Evolutionary conservation across 1,139 yeast genomes (phyloP), one percentile per base, ranked within the genome.

Genomic region (Geotrichum macrosporum): DNA sequence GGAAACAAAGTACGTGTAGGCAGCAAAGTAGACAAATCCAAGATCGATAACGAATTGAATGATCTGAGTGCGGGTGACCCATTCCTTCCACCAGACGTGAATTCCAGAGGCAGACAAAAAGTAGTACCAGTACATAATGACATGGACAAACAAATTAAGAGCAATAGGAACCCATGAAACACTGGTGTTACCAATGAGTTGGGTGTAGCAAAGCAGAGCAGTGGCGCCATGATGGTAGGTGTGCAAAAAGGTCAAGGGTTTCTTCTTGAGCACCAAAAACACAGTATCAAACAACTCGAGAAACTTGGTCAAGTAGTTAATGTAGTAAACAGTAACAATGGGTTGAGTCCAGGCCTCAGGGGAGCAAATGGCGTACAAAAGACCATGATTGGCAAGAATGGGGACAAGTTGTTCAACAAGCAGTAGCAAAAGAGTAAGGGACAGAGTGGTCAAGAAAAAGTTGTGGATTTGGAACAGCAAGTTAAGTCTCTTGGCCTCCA

Each of bases 181-280:
- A 8, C 96, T 78, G 43, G 98, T 92, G 54, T 75, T 71, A 53
- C 98, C 98, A 54, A 84, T 78, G 62, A 92, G 76, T 72, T 92
- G 98, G 46, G 95, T 84, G 80, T 81, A 92, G 69, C 98, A 92
- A 57, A 92, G 73, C 62, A 92, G 73, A 12, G 97, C 98, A 50
- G 98, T 92, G 56, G 97, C 97, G 53, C 98, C 98, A 64, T 92
- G 98, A 70, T 92, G 98, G 72, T 88, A 92, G 51, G 95, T 87
- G 73, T 92, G 98, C 68, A 92, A 75, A 63, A 89, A 89, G 56
- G 92, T 70, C 56, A 71, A 54, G 67, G 88, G 89, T 74, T 92
- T 92, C 75, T 86, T 84, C 70, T 88, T 86, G 66, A 92, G 75
- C 53, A 92, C 95, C 63, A 92, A 76, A 72, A 92, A 92, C 26